Percentiles rank a stretch among this genome's conserved stretches.
These are phyloP conservation scores for Lentinus polychrous DNA, from an alignment of 1,284 basidiomycete genomes.

Conservation along the genomic window DNA sequence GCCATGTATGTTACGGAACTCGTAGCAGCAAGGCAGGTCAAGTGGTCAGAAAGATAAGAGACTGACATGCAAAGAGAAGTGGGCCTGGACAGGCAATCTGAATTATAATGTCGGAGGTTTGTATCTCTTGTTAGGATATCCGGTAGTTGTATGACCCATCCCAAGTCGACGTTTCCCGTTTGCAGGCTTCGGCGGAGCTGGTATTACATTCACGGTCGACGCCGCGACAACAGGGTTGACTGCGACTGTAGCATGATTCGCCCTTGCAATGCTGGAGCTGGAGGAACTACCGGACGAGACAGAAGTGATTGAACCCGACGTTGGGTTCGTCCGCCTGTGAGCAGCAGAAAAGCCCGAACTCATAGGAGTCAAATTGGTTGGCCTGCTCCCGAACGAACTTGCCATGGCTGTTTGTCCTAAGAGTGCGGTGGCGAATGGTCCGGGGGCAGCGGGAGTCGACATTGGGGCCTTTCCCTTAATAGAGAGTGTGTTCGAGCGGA, in stretches of 20 bases:
- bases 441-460: not conserved
- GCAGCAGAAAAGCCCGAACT: too few species aligned
- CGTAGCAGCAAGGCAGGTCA: too few species aligned
- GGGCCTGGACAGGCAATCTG: too few species aligned
- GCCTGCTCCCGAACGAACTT: not conserved
- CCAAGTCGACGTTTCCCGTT: constrained; percentile 49
- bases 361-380: not conserved
- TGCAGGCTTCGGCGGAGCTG: constrained; percentile 10
- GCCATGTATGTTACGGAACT: too few species aligned
- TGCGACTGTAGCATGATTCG: constrained; percentile 15
- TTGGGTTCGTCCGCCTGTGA: too few species aligned
- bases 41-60: too few species aligned
- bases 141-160: constrained; percentile 44
- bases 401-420: not conserved
- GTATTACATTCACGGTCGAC: not conserved
- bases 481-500: not conserved
- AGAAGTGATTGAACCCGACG: too few species aligned
- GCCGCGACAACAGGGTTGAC: not conserved
- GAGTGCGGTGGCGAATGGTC: not conserved
- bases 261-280: not conserved
- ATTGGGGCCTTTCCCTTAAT: not conserved
- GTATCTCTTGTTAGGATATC: constrained; percentile 64
- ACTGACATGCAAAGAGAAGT: too few species aligned
- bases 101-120: constrained; percentile 34
- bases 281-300: not conserved